These are phyloP conservation scores for Hanseniaspora thailandica DNA, from an alignment of 805 yeast species.

Conservation along the genomic window DNA sequence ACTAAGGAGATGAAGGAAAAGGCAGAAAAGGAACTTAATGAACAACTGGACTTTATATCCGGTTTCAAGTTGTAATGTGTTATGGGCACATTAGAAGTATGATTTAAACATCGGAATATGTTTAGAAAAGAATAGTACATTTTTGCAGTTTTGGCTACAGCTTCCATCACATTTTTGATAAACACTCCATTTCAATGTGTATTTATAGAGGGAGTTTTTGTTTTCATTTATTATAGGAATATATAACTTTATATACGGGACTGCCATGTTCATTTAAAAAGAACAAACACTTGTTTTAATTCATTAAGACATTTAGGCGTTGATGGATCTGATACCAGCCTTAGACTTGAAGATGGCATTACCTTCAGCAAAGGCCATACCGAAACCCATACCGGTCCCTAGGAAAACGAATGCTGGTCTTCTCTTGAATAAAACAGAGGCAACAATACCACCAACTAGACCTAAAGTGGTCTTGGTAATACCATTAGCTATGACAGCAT, in stretches of 20 bases:
- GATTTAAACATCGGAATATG: background rate
- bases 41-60: slow-evolving; percentile 28
- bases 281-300: background rate
- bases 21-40: slow-evolving; percentile 24
- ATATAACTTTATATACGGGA: slow-evolving; percentile 5
- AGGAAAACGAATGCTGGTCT: slow-evolving; percentile 97
- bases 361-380: slow-evolving; percentile 97
- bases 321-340: slow-evolving; percentile 65
- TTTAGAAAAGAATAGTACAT: too few relatives aligned
- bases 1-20: slow-evolving; percentile 21
- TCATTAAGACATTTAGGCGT: slow-evolving; percentile 35
- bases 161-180: background rate
- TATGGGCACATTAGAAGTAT: background rate
- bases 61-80: slow-evolving; percentile 25
- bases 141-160: too few relatives aligned
- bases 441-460: slow-evolving; percentile 90
- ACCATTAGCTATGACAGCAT: slow-evolving; percentile 85
- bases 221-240: background rate
- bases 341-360: slow-evolving; percentile 86
- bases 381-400: slow-evolving; percentile 94
- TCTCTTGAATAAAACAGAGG: slow-evolving; percentile 81
- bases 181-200: too few relatives aligned
- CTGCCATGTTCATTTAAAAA: background rate
- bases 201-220: background rate
- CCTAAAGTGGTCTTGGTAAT: slow-evolving; percentile 93